Base-by-base conservation (phyloP, 352 stramenopile genomes). In the Globisporangium yorkense region DNA sequence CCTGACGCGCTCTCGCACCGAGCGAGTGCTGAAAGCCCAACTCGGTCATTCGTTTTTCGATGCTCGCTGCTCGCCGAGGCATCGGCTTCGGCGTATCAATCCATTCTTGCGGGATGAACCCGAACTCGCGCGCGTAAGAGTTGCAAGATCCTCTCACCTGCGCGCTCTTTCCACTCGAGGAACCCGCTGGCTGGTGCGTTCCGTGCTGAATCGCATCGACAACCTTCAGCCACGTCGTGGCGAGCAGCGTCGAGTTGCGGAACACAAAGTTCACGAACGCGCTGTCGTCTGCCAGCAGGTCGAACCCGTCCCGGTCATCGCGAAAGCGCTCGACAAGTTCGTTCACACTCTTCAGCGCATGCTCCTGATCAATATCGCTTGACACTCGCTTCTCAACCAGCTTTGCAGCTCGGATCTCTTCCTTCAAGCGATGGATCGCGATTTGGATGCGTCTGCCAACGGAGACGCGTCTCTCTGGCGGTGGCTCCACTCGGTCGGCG, bases 241-340 rank as follows among this genome's bases (percentile, higher is more conserved):
- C 63, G 15, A 89, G 56, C 40, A 87, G 5, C 0, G 59, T 63
- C 1, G 74, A 74, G 45, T 89, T 89, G 10, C 61, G 59, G 35
- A 87, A 87, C 18, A 78, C 72, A 46, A 89, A 89, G 47, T 89
- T 59, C 7, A 87, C 79, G 35, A 87, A 87, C 16, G 72, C 57
- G 8, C 62, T 46, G 5, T 80, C 63, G 31, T 87, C 72, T 1
- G 61, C 55, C 3, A 89, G 56, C 24, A 89, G 54, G 52, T 89
- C 73, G 18, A 56, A 43, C 0, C 58, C 72, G 37, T 54, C 16
- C 35, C 53, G 35, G 31, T 61, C 69, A 35, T 84, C 65, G 7
- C 68, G 61, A 16, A 88, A 55, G 0, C 72, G 63, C 10, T 85
- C 63, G 7, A 63, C 72, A 3, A 89, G 58, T 20, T 63, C 66